Conservation (phyloP, 1,284 basidiomycete species). For the Melampsora abietis-canadensis region DNA sequence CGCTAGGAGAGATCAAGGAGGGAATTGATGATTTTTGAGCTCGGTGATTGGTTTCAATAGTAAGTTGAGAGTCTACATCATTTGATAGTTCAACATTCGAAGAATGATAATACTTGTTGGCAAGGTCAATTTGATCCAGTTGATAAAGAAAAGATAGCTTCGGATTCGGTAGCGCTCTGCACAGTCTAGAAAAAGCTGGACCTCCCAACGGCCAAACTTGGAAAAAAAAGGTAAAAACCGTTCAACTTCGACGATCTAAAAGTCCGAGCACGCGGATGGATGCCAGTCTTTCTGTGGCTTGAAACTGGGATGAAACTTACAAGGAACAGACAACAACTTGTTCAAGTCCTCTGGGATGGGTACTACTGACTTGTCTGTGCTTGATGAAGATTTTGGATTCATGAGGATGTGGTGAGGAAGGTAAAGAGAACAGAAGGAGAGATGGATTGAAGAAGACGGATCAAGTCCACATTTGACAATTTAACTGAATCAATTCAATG, state of each 20-base stretch:
- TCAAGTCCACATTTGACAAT: too few relatives aligned
- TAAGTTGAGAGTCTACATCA: neutral
- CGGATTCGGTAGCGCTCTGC: neutral
- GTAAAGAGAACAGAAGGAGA: too few relatives aligned
- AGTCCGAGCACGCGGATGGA: neutral
- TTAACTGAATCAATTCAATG: too few relatives aligned
- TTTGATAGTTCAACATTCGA: neutral
- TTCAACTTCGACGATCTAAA: neutral
- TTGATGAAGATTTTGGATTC: too few relatives aligned
- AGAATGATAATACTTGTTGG: neutral
- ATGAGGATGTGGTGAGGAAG: too few relatives aligned
- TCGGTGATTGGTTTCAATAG: neutral
- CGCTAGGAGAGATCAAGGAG: neutral
- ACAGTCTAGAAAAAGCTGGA: neutral
- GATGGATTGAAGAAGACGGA: too few relatives aligned
- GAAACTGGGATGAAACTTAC: neutral
- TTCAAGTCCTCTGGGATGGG: neutral
- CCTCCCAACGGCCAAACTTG: neutral
- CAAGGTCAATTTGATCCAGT: neutral
- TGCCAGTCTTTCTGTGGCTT: neutral
- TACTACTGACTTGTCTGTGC: neutral
- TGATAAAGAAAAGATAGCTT: neutral
- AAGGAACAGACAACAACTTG: neutral
- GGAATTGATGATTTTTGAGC: neutral
- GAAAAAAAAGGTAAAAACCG: neutral